A percentile compares a stretch with the other conserved stretches of the same genome.
Conservation (phyloP, 1,139 yeast genomes). For the Yamadazyma dushanensis region DNA sequence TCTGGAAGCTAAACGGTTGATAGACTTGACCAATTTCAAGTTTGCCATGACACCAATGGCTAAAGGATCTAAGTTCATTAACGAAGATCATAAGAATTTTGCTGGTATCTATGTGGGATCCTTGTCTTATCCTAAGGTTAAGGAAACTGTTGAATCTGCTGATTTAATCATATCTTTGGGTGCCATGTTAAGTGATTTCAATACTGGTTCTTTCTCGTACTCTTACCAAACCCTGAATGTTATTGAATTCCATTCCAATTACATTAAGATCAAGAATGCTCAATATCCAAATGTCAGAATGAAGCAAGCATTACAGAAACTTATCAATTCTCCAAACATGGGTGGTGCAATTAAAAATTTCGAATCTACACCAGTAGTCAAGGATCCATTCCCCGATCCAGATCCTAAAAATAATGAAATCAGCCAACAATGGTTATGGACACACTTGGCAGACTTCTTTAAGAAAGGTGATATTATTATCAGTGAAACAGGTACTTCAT, state of each 20-base stretch:
- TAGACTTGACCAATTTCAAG: conserved; percentile 31
- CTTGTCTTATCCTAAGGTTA: conserved; percentile 32
- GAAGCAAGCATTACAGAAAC: conserved; percentile 30
- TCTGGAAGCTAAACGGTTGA: conserved; percentile 30
- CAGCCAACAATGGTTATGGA: conserved; percentile 40
- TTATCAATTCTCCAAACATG: conserved; percentile 19
- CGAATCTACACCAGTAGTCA: conserved; percentile 18
- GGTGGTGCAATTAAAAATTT: conserved; percentile 16
- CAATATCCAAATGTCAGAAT: conserved; percentile 36
- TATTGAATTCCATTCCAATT: conserved; percentile 41
- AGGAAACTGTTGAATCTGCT: conserved; percentile 28
- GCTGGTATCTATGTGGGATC: conserved; percentile 36
- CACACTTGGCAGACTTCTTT: conserved; percentile 32
- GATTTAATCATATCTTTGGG: conserved; percentile 36
- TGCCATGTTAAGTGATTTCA: conserved; percentile 40
- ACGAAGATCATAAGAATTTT: conserved; percentile 28
- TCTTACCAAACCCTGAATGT: conserved; percentile 37
- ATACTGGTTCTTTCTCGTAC: conserved; percentile 42
- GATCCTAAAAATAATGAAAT: conserved; percentile 16
- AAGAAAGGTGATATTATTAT: conserved; percentile 36
- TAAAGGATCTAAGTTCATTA: conserved; percentile 29
- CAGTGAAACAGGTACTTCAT: conserved; percentile 43
- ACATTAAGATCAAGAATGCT: conserved; percentile 36
- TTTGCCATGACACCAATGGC: conserved; percentile 37
- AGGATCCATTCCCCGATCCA: conserved; percentile 16